Conservation (phyloP, 1,284 basidiomycete genomes). For the Amylostereum areolatum region DNA sequence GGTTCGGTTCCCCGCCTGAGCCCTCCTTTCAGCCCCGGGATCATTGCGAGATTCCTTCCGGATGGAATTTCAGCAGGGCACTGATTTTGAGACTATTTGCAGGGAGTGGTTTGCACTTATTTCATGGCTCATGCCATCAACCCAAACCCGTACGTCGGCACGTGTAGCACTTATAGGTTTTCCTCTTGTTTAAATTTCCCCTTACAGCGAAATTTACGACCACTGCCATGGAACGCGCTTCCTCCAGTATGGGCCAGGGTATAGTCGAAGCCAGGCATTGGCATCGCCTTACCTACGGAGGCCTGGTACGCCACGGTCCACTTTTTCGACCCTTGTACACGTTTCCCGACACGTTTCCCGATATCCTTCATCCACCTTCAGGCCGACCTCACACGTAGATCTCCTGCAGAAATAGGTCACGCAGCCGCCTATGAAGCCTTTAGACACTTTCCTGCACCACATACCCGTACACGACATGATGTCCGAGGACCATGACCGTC, state of each 20-base stretch:
- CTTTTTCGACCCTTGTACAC: too few relatives aligned
- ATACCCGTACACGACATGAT: background rate
- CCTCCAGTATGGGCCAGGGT: background rate
- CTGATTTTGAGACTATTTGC: background rate
- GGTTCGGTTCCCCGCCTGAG: background rate
- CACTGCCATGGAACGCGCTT: background rate
- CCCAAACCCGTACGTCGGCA: background rate
- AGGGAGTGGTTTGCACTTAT: background rate
- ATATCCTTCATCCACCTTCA: background rate
- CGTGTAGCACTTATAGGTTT: background rate
- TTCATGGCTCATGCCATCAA: background rate
- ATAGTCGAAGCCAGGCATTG: background rate
- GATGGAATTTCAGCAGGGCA: background rate
- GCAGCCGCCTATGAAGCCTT: background rate
- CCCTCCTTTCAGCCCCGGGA: background rate
- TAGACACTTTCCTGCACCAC: background rate
- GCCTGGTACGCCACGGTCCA: background rate
- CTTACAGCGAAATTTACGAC: background rate
- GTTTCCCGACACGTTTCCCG: background rate
- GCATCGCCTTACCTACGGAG: background rate
- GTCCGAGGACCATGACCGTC: background rate
- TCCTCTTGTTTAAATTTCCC: background rate
- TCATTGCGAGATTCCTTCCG: background rate
- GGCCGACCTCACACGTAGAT: background rate
- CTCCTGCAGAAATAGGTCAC: background rate